These are phyloP conservation scores for Hsuehochloa calcarea DNA, from an alignment of 176 grass and related monocot genomes.

Conservation along the genomic window DNA sequence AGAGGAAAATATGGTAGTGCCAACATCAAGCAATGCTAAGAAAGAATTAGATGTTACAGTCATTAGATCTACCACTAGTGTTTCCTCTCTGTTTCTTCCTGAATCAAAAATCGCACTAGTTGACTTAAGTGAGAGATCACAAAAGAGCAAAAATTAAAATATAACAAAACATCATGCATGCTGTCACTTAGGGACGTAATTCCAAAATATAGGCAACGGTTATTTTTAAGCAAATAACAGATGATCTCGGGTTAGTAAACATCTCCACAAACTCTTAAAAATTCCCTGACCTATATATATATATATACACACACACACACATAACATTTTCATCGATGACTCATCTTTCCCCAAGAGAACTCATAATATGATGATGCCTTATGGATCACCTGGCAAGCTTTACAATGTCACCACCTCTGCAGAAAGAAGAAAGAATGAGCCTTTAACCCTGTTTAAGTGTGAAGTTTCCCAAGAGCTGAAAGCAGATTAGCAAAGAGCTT, in stretches of 20 bases:
- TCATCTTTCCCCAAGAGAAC: background rate
- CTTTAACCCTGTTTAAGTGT: background rate
- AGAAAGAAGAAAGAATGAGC: slow-evolving; percentile 2
- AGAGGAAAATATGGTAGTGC: slow-evolving; percentile 14
- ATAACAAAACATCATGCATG: background rate
- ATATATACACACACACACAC: too few species aligned
- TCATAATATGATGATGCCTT: too few species aligned
- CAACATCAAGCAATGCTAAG: slow-evolving; percentile 26
- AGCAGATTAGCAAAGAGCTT: too few species aligned
- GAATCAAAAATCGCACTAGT: background rate
- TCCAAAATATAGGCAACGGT: background rate
- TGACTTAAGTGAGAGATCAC: background rate
- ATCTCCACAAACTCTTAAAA: background rate
- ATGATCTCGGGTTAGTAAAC: background rate
- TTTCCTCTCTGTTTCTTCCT: slow-evolving; percentile 11
- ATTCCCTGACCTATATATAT: background rate
- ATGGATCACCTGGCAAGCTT: background rate
- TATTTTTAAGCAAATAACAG: background rate
- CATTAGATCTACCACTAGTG: slow-evolving; percentile 18
- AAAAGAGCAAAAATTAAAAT: background rate
- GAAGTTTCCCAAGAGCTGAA: background rate
- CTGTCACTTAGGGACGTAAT: background rate
- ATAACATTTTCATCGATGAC: background rate
- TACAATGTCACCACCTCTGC: background rate
- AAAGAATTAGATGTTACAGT: slow-evolving; percentile 22